Evolutionary conservation across 495 filamentous ascomycete genomes (phyloP), one percentile per base, ranked within the genome.

Genomic region (Penicillium alfredii): DNA sequence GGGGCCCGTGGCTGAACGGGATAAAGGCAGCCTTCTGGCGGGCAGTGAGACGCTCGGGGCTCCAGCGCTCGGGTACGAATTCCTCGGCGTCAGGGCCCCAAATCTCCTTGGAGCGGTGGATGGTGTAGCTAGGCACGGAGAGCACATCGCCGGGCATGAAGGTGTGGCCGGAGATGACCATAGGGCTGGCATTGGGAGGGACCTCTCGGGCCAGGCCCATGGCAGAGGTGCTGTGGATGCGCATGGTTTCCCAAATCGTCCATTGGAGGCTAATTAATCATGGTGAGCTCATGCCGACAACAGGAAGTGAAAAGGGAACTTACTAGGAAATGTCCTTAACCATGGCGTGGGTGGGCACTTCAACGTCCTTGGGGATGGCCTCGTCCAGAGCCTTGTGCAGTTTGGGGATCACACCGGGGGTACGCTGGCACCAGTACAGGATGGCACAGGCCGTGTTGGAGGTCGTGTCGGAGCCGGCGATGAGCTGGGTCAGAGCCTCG

Each of bases 381-480:
- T 68, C 65, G 53, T 95, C 88, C 0, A 94, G 72, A 46, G 83
- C 78, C 39, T 68, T 65, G 30, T 83, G 86, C 37, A 94, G 60
- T 55, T 80, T 87, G 34, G 62, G 44, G 5, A 92, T 54, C 2
- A 93, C 85, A 13, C 80, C 76, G 0, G 84, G 80, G 5, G 83
- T 88, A 30, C 69, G 67, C 23, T 81, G 61, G 16, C 71, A 77
- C 71, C 86, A 81, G 68, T 78, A 94, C 10, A 95, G 72, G 27
- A 93, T 75, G 2, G 88, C 87, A 57, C 88, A 95, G 30, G 80
- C 80, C 3, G 88, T 88, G 66, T 95, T 95, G 42, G 78, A 84
- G 2, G 88, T 95, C 0, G 88, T 95, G 56, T 94, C 88, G 29
- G 79, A 85, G 16, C 88, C 88, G 3, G 88, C 88, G 49, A 95